phyloP scores from a whole-genome alignment of 345 rosid species.

The Viola odorata region DNA sequence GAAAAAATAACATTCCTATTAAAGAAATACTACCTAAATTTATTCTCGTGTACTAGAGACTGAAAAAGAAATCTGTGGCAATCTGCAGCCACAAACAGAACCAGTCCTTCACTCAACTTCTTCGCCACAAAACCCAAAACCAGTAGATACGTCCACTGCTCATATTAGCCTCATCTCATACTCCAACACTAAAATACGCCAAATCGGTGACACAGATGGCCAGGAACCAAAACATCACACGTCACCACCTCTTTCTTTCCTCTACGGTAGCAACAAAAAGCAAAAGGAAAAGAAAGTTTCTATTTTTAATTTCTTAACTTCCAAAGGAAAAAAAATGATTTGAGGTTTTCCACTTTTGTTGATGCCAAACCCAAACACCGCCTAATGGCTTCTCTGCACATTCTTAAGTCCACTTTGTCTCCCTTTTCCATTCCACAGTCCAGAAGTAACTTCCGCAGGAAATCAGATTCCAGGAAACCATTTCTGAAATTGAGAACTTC shows the following conservation, averaged over 20 bases:
- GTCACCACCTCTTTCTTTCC: constrained; percentile 5
- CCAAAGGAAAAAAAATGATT: neutral
- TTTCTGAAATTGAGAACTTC: constrained; percentile 23
- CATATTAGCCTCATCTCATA: constrained; percentile 13
- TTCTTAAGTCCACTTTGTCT: constrained; percentile 37
- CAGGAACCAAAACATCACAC: neutral
- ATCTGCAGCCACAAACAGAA: neutral
- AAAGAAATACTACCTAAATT: too few relatives aligned
- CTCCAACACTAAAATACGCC: constrained; percentile 23
- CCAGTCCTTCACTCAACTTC: constrained; percentile 7
- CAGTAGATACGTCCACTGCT: constrained; percentile 13
- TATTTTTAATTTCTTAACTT: too few relatives aligned
- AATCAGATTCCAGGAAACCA: constrained; percentile 30
- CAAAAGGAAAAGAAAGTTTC: too few relatives aligned
- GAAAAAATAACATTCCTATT: too few relatives aligned
- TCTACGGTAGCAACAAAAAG: too few relatives aligned
- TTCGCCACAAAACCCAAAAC: constrained; percentile 30
- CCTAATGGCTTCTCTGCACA: constrained; percentile 41
- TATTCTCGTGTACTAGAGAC: too few relatives aligned
- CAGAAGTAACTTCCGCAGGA: constrained; percentile 24
- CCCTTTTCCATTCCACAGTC: constrained; percentile 47
- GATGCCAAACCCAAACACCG: constrained; percentile 10
- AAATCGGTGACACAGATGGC: neutral
- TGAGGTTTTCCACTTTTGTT: constrained; percentile 5
- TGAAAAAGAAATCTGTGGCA: constrained; percentile 10